Base-by-base conservation (phyloP, 2,329 filamentous ascomycete species). In the Calonectria honghensis region DNA sequence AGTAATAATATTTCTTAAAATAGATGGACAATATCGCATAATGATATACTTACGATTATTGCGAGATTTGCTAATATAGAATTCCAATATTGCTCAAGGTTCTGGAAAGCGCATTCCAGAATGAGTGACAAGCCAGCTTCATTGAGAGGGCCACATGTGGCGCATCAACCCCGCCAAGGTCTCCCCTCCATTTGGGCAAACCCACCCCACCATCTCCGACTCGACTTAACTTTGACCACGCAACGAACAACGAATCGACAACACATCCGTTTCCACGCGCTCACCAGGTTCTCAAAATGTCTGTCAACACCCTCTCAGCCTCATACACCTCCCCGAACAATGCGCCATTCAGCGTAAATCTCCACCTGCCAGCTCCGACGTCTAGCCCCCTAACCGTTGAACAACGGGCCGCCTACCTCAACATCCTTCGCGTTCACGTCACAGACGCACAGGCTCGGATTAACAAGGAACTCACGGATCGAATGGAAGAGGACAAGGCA, bases 401-500 rank as follows among this genome's bases (percentile, higher is more conserved):
- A 66, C 87, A 89, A 73, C 94, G 92, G 82, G 89, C 89, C 2
- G 83, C 86, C 11, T 94, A 93, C 83, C 90, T 96, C 35, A 81
- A 84, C 51, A 83, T 87, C 32, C 89, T 96, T 14, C 90, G 93
- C 61, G 80, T 85, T 16, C 90, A 91, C n/a, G 87, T 92, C 37
- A 82, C 85, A 1, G 82, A 87, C 11, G 85, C 94, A n/a, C 94
- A 96, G 82, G 89, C 89, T 72, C 86, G 89, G 66, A 87, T 96
- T 82, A 96, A 96, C 85, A 87, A 86, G 76, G 92, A 94, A 82
- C 88, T 96, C 73, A 96, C 94, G 6, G 83, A 87, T 68, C 91
- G 93, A 72, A 96, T 96, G 94, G 93, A 93, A 48, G 89, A 94
- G 75, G 94, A 96, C 82, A 94, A 93, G 81, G 86, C 85, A 11